These are phyloP conservation scores for Ceratobasidium sp. DNA, from an alignment of 1,284 basidiomycete species.

Conservation along the genomic window DNA sequence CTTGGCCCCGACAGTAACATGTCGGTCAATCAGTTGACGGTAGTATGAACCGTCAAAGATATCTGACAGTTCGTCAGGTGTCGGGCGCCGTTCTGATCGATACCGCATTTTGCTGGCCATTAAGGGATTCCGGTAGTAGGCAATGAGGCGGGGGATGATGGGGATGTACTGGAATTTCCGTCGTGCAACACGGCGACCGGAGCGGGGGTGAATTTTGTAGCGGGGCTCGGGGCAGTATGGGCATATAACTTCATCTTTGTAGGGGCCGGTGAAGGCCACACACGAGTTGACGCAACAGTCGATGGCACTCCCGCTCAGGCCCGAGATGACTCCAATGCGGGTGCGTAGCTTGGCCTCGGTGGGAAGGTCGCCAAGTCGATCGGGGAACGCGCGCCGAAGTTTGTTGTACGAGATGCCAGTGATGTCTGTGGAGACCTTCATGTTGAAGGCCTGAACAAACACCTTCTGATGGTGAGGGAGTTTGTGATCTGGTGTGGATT, in stretches of 20 bases:
- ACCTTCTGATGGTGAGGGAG: constrained; percentile 6
- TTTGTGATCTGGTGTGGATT: neutral
- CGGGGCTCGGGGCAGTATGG: constrained; percentile 57
- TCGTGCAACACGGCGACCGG: constrained; percentile 20
- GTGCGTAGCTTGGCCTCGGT: constrained; percentile 9
- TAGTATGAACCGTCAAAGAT: constrained; percentile 51
- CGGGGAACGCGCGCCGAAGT: constrained; percentile 33
- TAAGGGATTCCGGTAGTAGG: constrained; percentile 43
- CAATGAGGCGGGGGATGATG: constrained; percentile 46
- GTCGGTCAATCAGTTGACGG: constrained; percentile 17
- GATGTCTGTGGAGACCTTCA: constrained; percentile 43
- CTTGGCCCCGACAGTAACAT: constrained; percentile 50
- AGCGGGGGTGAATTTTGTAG: constrained; percentile 48
- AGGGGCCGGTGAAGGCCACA: constrained; percentile 44
- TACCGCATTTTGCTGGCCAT: constrained; percentile 52
- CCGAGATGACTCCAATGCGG: constrained; percentile 42
- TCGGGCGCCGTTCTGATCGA: constrained; percentile 50
- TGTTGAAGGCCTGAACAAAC: constrained; percentile 39
- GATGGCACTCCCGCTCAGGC: constrained; percentile 19
- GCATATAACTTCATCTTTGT: constrained; percentile 48
- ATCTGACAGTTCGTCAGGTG: constrained; percentile 49
- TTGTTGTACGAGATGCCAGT: constrained; percentile 34
- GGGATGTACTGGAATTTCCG: constrained; percentile 48
- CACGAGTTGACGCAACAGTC: constrained; percentile 50
- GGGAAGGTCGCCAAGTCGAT: constrained; percentile 22